phyloP scores from a whole-genome alignment of 179 eudicot genomes.

The Carnegiea gigantea region DNA sequence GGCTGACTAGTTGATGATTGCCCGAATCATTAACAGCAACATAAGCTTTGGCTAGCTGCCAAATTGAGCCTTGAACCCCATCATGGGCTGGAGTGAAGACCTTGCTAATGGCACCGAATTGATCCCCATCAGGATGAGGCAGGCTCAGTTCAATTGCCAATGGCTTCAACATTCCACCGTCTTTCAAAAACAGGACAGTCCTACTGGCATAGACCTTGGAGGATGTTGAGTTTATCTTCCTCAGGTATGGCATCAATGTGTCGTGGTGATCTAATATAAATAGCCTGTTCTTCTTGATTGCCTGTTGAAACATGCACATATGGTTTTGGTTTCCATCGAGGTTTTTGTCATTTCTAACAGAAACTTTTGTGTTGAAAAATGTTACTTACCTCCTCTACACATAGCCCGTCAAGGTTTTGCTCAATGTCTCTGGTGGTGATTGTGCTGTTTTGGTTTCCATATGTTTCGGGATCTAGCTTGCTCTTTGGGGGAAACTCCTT shows the following conservation, averaged over 20 bases:
- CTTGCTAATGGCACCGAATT: slow-evolving; percentile 47
- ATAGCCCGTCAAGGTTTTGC: slow-evolving; percentile 47
- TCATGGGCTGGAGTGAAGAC: slow-evolving; percentile 55
- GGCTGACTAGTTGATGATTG: slow-evolving; percentile 76
- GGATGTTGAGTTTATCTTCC: slow-evolving; percentile 50
- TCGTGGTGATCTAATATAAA: slow-evolving; percentile 77
- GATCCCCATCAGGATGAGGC: slow-evolving; percentile 56
- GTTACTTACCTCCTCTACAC: slow-evolving; percentile 71
- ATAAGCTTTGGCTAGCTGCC: slow-evolving; percentile 83
- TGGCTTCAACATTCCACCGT: slow-evolving; percentile 72
- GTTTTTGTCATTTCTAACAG: background rate
- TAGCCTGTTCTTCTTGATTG: slow-evolving; percentile 44
- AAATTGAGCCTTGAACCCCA: slow-evolving; percentile 57
- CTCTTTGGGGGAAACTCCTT: slow-evolving; percentile 84
- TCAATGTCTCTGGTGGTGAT: slow-evolving; percentile 47
- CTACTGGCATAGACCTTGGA: slow-evolving; percentile 71
- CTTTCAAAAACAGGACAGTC: slow-evolving; percentile 63
- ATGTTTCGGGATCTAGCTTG: slow-evolving; percentile 47
- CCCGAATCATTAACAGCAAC: slow-evolving; percentile 70
- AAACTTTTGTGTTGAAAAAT: background rate
- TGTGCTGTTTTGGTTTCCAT: slow-evolving; percentile 57
- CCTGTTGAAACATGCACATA: slow-evolving; percentile 35
- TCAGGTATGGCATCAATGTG: slow-evolving; percentile 60
- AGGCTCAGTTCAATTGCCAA: slow-evolving; percentile 70
- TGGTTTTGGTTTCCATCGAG: background rate